These are phyloP conservation scores for Ophiostoma ips DNA, from an alignment of 2,329 filamentous ascomycete species.

Conservation along the genomic window DNA sequence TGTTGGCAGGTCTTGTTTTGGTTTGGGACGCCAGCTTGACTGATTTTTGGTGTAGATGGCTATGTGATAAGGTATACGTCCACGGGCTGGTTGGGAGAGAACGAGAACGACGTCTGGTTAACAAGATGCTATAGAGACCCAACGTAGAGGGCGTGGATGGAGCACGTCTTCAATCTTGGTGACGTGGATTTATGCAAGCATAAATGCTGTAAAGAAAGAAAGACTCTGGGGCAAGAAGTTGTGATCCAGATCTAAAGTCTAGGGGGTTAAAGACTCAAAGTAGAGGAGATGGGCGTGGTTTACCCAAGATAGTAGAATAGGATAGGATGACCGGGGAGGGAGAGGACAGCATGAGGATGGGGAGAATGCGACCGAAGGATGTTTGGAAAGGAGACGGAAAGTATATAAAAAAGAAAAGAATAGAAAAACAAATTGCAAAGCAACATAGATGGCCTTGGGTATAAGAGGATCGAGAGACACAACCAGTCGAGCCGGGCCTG, in stretches of 20 bases:
- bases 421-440: neutral
- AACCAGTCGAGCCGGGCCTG: no score
- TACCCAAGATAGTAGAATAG: no score
- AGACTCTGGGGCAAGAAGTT: no score
- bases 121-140: no score
- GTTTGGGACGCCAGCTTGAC: conserved; percentile 9
- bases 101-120: no score
- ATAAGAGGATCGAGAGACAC: neutral
- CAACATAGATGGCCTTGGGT: neutral
- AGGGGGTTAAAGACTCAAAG: no score
- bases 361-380: neutral
- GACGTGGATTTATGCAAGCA: no score
- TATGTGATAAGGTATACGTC: neutral
- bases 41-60: neutral
- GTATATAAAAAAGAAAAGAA: neutral
- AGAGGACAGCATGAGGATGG: neutral
- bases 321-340: neutral
- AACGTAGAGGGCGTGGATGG: no score
- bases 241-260: no score
- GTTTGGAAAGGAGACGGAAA: no score
- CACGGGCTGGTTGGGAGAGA: neutral
- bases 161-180: no score
- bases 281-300: neutral
- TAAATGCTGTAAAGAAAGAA: no score
- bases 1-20: conserved; percentile 9